Base-by-base conservation (phyloP, 2,329 filamentous ascomycete species). In the Colletotrichum simmondsii region DNA sequence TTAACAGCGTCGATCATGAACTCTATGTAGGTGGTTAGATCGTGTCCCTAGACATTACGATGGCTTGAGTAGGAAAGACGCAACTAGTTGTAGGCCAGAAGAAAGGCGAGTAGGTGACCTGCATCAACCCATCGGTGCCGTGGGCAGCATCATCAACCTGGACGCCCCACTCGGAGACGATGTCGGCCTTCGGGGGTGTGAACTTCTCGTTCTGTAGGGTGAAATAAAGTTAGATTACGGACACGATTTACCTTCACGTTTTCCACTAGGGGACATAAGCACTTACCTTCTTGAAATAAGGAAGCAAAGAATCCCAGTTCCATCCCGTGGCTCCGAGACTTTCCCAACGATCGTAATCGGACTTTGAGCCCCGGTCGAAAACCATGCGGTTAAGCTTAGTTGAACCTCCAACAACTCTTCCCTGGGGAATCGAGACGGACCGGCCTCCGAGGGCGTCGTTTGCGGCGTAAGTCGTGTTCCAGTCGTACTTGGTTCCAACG, bases 291-390 rank as follows among this genome's bases (percentile, higher is more conserved):
- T 77, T 80, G 59, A 80, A 81, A 59, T 80, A 81, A 6, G 79
- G 75, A 2, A 80, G 63, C 16, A 83, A 75, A 3, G 68, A 76
- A n/a, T 80, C 76, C 79, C 82, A 85, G 3, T 79, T 80, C 83
- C 83, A 85, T 0, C 81, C 77, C 0, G 77, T 72, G 32, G 84
- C 84, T 0, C 82, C 83, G 1, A 84, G 72, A 0, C 75, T 76
- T 52, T 80, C 81, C 83, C 83, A 85, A 3, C 79, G 77, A 56
- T 84, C 77, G 53, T 81, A 81, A 49, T 80, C 79, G 2, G 73
- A 71, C 0, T 74, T 71, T 1, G 79, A 78, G 1, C 78, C 79
- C 1, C 79, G 75, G n/a, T 79, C 77, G 28, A 78, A 80, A 26
- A 74, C 77, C 80, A 82, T 81, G 14, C 77, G 76, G 46, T 82